These are phyloP conservation scores for Parathielavia hyrcaniae DNA, from an alignment of 495 filamentous ascomycete species.

Conservation along the genomic window DNA sequence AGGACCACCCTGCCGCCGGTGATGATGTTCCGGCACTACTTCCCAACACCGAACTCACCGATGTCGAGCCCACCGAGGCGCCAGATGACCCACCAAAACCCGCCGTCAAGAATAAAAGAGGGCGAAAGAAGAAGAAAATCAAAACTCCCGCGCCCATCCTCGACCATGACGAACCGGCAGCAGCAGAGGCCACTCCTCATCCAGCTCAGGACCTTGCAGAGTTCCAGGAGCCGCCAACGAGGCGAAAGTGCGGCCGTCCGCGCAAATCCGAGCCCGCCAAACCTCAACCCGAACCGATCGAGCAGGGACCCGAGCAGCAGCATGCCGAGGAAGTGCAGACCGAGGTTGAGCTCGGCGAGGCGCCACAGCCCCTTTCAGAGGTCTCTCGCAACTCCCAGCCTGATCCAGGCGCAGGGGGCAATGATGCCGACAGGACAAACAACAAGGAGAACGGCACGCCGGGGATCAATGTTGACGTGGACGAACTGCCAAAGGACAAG, in stretches of 20 bases:
- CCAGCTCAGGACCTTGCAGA: not conserved
- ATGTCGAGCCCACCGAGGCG: not conserved
- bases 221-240: slow-evolving; percentile 10
- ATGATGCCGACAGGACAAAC: not conserved
- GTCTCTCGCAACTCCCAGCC: slow-evolving; percentile 3
- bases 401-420: not conserved
- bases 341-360: not conserved
- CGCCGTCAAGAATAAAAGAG: not conserved
- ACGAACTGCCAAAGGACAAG: not conserved
- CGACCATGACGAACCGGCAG: not conserved
- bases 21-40: not conserved
- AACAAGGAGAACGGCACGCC: slow-evolving; percentile 3
- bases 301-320: not conserved
- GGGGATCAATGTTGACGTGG: not conserved
- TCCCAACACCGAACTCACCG: not conserved
- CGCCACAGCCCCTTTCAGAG: slow-evolving; percentile 4
- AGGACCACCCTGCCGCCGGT: not conserved
- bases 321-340: not conserved
- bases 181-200: not conserved
- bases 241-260: slow-evolving; percentile 20
- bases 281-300: not conserved
- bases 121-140: slow-evolving; percentile 6
- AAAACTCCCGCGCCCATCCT: slow-evolving; percentile 1
- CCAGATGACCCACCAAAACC: not conserved
- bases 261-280: slow-evolving; percentile 11